Evolutionary conservation across 2,329 filamentous ascomycete genomes (phyloP).

Genomic region (Apiospora kogelbergensis): DNA sequence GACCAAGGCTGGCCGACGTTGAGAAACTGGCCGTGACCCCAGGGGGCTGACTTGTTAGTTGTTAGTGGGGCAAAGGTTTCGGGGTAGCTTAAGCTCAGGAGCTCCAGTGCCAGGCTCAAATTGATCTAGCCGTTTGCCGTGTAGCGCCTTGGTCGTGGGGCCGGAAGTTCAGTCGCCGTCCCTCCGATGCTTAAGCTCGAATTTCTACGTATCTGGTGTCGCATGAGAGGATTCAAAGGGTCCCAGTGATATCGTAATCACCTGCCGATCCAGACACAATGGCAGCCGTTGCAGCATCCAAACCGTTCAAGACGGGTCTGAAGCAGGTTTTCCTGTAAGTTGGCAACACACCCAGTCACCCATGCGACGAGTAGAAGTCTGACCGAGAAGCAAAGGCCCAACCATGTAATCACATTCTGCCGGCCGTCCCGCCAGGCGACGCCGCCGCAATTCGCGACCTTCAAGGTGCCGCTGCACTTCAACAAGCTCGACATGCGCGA

Average conservation of each 20-base stretch:
- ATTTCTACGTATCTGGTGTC: slow-evolving; percentile 6
- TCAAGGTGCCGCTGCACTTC: slow-evolving; percentile 86
- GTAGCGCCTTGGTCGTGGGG: not conserved
- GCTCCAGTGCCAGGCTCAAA: not conserved
- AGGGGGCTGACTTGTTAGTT: not conserved
- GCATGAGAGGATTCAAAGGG: not conserved
- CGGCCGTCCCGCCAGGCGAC: slow-evolving; percentile 12
- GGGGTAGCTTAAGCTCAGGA: not conserved
- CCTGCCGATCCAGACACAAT: slow-evolving; percentile 17
- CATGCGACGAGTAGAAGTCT: not conserved
- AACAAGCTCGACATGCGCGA: slow-evolving; percentile 96
- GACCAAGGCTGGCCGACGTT: not conserved
- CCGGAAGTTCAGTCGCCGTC: slow-evolving; percentile 13
- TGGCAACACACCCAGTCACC: not conserved
- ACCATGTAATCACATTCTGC: slow-evolving; percentile 15
- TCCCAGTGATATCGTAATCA: not conserved
- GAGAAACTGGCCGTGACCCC: not conserved
- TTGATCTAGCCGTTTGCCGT: not conserved
- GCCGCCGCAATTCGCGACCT: slow-evolving; percentile 75
- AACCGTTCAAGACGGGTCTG: slow-evolving; percentile 25
- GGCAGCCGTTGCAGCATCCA: slow-evolving; percentile 17
- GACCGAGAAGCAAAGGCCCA: slow-evolving; percentile 9
- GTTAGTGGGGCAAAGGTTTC: not conserved
- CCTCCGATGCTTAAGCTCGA: slow-evolving; percentile 14
- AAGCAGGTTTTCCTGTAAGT: slow-evolving; percentile 34